Conservation (phyloP, 164 flowering plant genomes). For the Sedum album region DNA sequence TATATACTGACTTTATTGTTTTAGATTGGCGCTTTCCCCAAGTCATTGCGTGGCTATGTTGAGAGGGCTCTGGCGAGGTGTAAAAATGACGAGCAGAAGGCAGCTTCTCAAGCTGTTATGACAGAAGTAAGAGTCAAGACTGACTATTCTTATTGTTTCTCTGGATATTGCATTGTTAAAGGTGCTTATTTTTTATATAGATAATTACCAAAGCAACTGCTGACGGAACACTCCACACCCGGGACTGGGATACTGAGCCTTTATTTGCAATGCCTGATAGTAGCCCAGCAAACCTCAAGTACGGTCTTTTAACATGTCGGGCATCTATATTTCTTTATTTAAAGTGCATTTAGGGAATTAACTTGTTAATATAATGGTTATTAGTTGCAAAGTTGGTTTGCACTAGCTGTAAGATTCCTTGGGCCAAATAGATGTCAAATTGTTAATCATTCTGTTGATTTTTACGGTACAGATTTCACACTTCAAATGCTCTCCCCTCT, state of each 20-base stretch:
- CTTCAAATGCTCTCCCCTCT: slow-evolving; percentile 28
- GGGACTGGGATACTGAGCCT: slow-evolving; percentile 91
- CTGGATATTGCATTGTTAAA: neutral
- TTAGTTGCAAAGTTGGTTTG: neutral
- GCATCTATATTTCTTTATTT: neutral
- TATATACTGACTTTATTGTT: neutral
- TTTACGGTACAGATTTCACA: slow-evolving; percentile 22
- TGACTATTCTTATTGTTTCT: neutral
- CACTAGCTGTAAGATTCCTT: too few species aligned
- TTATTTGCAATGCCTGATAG: slow-evolving; percentile 57
- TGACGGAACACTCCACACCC: slow-evolving; percentile 74
- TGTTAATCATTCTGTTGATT: neutral
- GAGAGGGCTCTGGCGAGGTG: slow-evolving; percentile 93
- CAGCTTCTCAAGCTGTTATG: slow-evolving; percentile 63
- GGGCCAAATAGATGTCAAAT: neutral
- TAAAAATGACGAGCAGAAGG: slow-evolving; percentile 65
- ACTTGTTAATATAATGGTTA: neutral
- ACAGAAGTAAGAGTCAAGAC: slow-evolving; percentile 50
- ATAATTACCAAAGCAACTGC: slow-evolving; percentile 69
- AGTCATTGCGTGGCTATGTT: slow-evolving; percentile 72
- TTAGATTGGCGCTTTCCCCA: slow-evolving; percentile 69
- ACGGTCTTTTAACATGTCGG: slow-evolving; percentile 35
- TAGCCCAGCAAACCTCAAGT: slow-evolving; percentile 23
- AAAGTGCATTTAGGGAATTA: neutral
- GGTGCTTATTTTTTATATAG: slow-evolving; percentile 27